Conservation (phyloP, 768 basidiomycete genomes). For the Mycena amicta region DNA sequence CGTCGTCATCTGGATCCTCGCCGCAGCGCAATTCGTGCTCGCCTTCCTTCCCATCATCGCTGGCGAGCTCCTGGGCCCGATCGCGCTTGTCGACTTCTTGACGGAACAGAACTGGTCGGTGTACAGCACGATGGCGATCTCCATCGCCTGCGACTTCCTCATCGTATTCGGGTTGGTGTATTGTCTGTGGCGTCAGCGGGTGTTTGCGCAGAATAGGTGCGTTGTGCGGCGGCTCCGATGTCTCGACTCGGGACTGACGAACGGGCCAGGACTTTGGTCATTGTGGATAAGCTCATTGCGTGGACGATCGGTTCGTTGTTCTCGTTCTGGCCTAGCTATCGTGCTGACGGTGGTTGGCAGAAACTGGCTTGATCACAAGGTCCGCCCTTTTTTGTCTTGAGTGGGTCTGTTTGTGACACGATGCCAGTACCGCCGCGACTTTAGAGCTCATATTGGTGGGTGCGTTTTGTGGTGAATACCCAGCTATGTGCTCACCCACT, state of each 20-base stretch:
- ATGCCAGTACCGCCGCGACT: background rate
- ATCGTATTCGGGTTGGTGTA: background rate
- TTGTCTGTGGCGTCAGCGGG: background rate
- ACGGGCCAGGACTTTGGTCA: background rate
- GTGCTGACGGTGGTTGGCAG: too few relatives aligned
- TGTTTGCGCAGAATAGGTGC: background rate
- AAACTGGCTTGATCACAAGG: background rate
- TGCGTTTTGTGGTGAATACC: background rate
- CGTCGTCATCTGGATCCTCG: background rate
- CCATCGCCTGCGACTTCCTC: background rate
- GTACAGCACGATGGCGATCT: conserved; percentile 1
- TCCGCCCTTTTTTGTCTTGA: too few relatives aligned
- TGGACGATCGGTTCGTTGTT: background rate
- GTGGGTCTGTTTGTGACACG: too few relatives aligned
- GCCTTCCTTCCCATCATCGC: background rate
- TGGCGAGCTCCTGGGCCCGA: background rate
- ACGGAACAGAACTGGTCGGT: background rate
- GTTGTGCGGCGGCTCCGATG: too few relatives aligned
- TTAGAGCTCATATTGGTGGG: background rate
- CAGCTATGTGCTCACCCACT: background rate
- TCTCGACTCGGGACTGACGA: too few relatives aligned
- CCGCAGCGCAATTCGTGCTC: background rate
- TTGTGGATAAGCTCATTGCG: background rate
- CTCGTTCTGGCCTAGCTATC: too few relatives aligned
- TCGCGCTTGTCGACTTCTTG: background rate